Percentiles rank a stretch among this genome's conserved stretches.
Evolutionary conservation across 108 stramenopile species (phyloP).

Genomic region (Skeletonema menzelii): DNA sequence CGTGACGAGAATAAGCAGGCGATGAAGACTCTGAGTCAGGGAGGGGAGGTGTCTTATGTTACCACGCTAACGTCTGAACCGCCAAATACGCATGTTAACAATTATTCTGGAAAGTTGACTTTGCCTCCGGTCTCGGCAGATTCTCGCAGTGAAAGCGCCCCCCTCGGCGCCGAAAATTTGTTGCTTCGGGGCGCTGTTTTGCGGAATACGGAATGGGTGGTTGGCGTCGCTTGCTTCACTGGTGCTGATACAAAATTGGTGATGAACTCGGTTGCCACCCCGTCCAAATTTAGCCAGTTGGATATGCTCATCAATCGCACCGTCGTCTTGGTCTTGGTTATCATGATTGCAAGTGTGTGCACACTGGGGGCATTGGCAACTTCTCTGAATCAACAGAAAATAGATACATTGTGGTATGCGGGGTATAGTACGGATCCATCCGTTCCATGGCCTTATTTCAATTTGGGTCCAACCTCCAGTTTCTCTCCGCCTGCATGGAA

Average conservation of each 20-base stretch:
- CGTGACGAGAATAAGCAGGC: not conserved
- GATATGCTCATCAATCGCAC: slow-evolving; percentile 84
- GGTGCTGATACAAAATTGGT: slow-evolving; percentile 95
- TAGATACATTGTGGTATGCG: slow-evolving; percentile 65
- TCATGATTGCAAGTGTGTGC: slow-evolving; percentile 70
- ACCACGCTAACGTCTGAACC: slow-evolving; percentile 77
- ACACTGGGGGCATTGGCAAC: slow-evolving; percentile 50
- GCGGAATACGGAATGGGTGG: slow-evolving; percentile 96
- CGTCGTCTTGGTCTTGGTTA: slow-evolving; percentile 81
- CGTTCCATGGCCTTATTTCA: slow-evolving; percentile 79
- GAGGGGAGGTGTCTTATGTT: slow-evolving; percentile 38
- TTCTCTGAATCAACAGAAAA: slow-evolving; percentile 24
- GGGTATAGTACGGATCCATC: slow-evolving; percentile 55
- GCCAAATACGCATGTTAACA: slow-evolving; percentile 91
- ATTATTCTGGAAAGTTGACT: slow-evolving; percentile 84
- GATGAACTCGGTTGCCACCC: slow-evolving; percentile 88
- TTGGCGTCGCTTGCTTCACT: slow-evolving; percentile 94
- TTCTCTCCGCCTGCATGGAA: slow-evolving; percentile 60
- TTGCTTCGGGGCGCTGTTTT: slow-evolving; percentile 93
- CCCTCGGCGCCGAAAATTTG: slow-evolving; percentile 85
- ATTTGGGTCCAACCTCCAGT: slow-evolving; percentile 16
- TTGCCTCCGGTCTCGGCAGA: slow-evolving; percentile 52
- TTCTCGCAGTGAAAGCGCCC: slow-evolving; percentile 56
- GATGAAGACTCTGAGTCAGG: not conserved
- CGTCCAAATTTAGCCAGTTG: slow-evolving; percentile 91